Base-by-base conservation (phyloP, 2,329 filamentous ascomycete genomes). In the Pseudogymnoascus sp. region DNA sequence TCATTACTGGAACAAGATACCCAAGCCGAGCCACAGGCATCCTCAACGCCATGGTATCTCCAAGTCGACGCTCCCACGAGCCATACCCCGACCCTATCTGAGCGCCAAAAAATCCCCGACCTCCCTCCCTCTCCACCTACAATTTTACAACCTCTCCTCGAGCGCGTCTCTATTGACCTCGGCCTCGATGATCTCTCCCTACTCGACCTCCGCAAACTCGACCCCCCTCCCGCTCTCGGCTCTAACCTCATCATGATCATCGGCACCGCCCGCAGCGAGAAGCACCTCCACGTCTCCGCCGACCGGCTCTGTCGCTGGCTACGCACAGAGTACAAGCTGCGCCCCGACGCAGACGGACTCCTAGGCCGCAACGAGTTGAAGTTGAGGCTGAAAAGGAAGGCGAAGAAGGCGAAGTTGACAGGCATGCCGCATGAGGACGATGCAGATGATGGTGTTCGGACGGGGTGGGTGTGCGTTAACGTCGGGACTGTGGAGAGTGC, bases 401-500 rank as follows among this genome's bases (percentile, higher is more conserved):
- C 89, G 6, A 90, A 91, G 73, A 88, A 89, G 69, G 89, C 91
- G 33, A 91, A 91, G 74, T 79, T 97, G 65, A 78, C 96, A 68
- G 91, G 90, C n/a, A 81, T 83, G 56, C 77, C 79, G 56, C 79
- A 84, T 5, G 84, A 84, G 10, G 81, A 82, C 12, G 83, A 82
- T 59, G 78, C 82, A 1, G 93, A 96, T 69, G 91, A 97, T 71
- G 93, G 93, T 2, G 90, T 96, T 61, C 88, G 89, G 11, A 97
- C 93, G 0, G 93, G 92, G 8, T 99, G 95, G 95, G 89, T 99
- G 19, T 99, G 95, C 75, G 90, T 98, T 65, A 96, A 96, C 72
- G 83, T 95, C 8, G 91, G 90, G 4, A 84, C 84, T 14, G 81
- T 91, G 0, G 84, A 88, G 46, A 82, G 83, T 22, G 78, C 81